Evolutionary conservation across 331 rosid species (phyloP), one percentile per base, ranked within the genome.

Genomic region (Erythrophleum ivorense): DNA sequence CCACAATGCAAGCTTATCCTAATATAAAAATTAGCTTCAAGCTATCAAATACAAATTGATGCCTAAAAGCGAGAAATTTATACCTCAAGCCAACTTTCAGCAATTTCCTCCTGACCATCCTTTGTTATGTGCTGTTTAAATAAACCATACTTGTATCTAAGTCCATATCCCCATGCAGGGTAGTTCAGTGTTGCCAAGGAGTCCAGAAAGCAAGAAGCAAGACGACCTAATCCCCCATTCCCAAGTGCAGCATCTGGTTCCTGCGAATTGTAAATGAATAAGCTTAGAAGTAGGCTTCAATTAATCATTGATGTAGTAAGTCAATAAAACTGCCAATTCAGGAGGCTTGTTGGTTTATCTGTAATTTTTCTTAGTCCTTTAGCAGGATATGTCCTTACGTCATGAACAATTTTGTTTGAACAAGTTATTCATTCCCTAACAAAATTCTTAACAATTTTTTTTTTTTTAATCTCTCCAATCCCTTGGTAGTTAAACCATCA

Each of bases 81-180:
- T 88, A 95, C 99, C 97, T 95, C 98, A 65, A 95, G 99, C 99
- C 99, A 95, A 86, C 83, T 91, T 88, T 95, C 97, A 83, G 98
- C 97, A 75, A 88, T 91, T 88, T 95, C 99, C 87, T 90, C 97
- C 81, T 95, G 98, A 75, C 98, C 98, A 3, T 93, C 91, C 86
- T 91, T 91, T 13, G 98, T 95, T 64, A 93, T 90, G 49, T 3
- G 83, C 71, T 95, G 99, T 82, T 93, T 95, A 89, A 95, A 95
- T 81, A 95, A 87, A 81, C 97, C 99, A 82, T 95, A 92, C 85
- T 80, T 92, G 89, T 95, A 95, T 83, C 99, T 86, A n/a, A 95
- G 94, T 81, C 99, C 99, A 83, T 95, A 95, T 71, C 98, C 99
- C 97, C 99, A 95, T 74, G 98, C 99, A 53, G 99, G 97, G 84